These are phyloP conservation scores for Mycosarcoma maydis DNA, from an alignment of 1,284 basidiomycete species.

Conservation along the genomic window DNA sequence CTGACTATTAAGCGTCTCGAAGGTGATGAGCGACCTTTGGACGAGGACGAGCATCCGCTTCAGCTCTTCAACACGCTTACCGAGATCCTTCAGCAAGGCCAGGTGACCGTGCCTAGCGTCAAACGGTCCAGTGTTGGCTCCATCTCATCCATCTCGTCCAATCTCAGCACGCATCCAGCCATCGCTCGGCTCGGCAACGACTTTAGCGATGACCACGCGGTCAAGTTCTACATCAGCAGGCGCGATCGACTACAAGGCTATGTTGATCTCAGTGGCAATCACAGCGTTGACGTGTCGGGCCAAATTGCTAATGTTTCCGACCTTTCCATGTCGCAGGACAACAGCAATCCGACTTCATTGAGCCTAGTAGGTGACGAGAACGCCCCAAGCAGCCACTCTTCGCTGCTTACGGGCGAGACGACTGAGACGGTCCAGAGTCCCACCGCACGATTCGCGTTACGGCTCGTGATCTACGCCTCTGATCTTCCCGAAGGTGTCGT, in stretches of 20 bases:
- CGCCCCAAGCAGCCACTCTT: conserved; percentile 39
- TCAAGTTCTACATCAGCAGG: conserved; percentile 90
- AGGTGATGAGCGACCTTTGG: conserved; percentile 78
- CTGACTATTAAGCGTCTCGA: conserved; percentile 92
- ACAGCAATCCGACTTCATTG: conserved; percentile 35
- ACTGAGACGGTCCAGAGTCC: conserved; percentile 46
- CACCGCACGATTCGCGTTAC: conserved; percentile 82
- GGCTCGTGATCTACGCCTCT: conserved; percentile 83
- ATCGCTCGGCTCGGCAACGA: conserved; percentile 91
- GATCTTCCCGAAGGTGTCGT: conserved; percentile 92
- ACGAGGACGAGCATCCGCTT: conserved; percentile 80
- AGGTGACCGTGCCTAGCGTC: conserved; percentile 75
- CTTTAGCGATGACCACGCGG: conserved; percentile 93
- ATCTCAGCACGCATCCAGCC: conserved; percentile 89
- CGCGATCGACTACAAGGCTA: conserved; percentile 42
- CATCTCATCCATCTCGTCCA: conserved; percentile 88
- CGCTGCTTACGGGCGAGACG: conserved; percentile 36
- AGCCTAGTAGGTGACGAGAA: conserved; percentile 29
- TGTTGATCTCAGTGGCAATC: conserved; percentile 23
- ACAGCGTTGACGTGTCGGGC: conserved; percentile 26
- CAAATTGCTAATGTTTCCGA: conserved; percentile 30
- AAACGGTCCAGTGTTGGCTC: conserved; percentile 91
- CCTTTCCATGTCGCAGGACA: conserved; percentile 37
- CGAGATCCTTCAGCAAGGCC: conserved; percentile 68
- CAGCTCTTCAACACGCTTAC: conserved; percentile 85